Conservation (phyloP, 768 basidiomycete genomes). For the Exidia glandulosa region DNA sequence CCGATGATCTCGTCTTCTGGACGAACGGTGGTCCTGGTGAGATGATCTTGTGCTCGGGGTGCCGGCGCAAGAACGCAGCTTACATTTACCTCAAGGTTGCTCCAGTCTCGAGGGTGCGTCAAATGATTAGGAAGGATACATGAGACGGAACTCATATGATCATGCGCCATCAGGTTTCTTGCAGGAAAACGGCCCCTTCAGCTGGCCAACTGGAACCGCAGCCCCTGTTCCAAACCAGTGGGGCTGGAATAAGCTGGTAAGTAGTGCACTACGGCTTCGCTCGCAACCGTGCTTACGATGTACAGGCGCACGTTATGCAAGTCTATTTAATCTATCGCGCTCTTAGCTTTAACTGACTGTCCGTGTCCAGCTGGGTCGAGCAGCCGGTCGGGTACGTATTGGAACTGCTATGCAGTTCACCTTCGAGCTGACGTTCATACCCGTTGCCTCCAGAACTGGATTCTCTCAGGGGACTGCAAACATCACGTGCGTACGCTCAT, state of each 20-base stretch:
- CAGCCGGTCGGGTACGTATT: constrained; percentile 53
- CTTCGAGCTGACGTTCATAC: too few species aligned
- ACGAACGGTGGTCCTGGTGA: constrained; percentile 77
- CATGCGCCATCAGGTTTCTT: constrained; percentile 49
- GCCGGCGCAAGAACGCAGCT: background rate
- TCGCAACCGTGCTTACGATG: too few species aligned
- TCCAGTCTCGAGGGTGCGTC: constrained; percentile 30
- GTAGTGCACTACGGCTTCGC: too few species aligned
- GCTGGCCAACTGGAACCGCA: constrained; percentile 54
- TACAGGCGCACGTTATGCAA: background rate
- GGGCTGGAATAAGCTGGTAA: constrained; percentile 75
- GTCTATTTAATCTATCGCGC: too few species aligned
- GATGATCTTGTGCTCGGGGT: background rate
- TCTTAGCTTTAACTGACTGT: background rate
- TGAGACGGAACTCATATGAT: background rate
- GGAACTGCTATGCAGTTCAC: too few species aligned
- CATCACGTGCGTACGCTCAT: constrained; percentile 18
- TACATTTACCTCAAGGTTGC: background rate
- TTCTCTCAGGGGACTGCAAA: constrained; percentile 62
- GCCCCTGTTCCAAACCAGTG: constrained; percentile 51
- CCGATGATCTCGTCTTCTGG: constrained; percentile 71
- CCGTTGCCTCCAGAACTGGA: constrained; percentile 36
- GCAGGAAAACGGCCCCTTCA: constrained; percentile 68
- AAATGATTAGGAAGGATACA: background rate
- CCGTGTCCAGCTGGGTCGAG: constrained; percentile 41